Evolutionary conservation across 2,329 filamentous ascomycete species (phyloP).

Genomic region (Scedosporium minutisporum): DNA sequence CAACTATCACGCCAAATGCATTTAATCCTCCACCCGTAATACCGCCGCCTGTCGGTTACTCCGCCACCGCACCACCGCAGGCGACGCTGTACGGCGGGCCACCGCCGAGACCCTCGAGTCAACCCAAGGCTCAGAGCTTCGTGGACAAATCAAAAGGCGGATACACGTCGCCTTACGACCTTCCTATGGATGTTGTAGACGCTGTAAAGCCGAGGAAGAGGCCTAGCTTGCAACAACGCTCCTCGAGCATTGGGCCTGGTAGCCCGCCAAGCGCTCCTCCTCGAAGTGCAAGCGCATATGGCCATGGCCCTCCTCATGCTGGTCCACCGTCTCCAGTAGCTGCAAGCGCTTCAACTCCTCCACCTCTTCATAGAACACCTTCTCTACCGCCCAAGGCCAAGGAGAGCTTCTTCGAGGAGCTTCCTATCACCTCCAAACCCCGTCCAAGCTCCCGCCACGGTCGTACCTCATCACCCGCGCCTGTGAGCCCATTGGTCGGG

Average conservation of each 20-base stretch:
- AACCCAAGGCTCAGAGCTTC: slow-evolving; percentile 67
- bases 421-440: slow-evolving; percentile 55
- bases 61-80: slow-evolving; percentile 11
- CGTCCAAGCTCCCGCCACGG: slow-evolving; percentile 47
- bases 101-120: slow-evolving; percentile 30
- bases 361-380: slow-evolving; percentile 22
- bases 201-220: slow-evolving; percentile 58
- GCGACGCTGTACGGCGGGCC: slow-evolving; percentile 26
- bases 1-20: slow-evolving; percentile 11
- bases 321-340: slow-evolving; percentile 14
- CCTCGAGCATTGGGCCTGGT: slow-evolving; percentile 29
- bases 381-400: slow-evolving; percentile 28
- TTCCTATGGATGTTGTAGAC: slow-evolving; percentile 67
- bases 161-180: slow-evolving; percentile 88
- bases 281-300: slow-evolving; percentile 51
- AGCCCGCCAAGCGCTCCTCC: slow-evolving; percentile 36
- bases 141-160: slow-evolving; percentile 83
- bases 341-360: slow-evolving; percentile 19
- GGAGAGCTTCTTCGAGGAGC: slow-evolving; percentile 66
- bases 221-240: slow-evolving; percentile 45
- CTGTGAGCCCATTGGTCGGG: slow-evolving; percentile 13
- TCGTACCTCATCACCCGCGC: slow-evolving; percentile 20
- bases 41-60: slow-evolving; percentile 12
- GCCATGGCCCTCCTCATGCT: slow-evolving; percentile 17
- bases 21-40: slow-evolving; percentile 10